Base-by-base conservation (phyloP, 208 protist genomes). In the Novymonas esmeraldas region DNA sequence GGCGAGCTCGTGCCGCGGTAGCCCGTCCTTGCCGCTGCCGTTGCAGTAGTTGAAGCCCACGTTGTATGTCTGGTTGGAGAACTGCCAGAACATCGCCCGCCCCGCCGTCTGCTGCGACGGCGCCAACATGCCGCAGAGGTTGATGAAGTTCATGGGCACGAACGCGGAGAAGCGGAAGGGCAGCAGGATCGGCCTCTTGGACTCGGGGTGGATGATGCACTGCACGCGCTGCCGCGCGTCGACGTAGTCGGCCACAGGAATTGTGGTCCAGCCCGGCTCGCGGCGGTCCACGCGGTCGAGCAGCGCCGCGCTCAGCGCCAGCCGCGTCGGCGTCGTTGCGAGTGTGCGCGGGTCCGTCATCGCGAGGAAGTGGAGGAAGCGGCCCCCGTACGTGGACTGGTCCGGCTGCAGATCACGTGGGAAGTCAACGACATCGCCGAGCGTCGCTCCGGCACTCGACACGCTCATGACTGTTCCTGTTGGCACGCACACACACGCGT, bases 11-110 rank as follows among this genome's bases (percentile, higher is more conserved):
- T 51, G 66, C 63, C 82, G 79, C 52, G 85, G 76, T 58, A 95
- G 73, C 28, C 71, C 70, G 33, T 89, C 83, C 48, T 75, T 84
- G 14, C 83, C 87, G 60, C 92, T 95, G 48, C 85, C 79, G 75
- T 97, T 97, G 66, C 92, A 90, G 73, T 97, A 93, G 73, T 97
- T 97, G 33, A 97, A 85, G 34, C 83, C 85, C 16, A 93, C 90
- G 78, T 97, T 95, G 76, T 96, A 97, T 28, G 85, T 94, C 60
- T 96, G 89, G 63, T 96, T 96, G 16, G 87, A 78, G 71, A 86
- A 93, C 79, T 97, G 93, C 86, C 86, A 96, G 61, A 93, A 89
- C 59, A 96, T 81, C 10, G 73, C 73, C n/a, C 76, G 78, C 24
- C 60, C 59, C 2, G 87, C 74, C 33, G 82, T 84, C 46, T 82